Base-by-base conservation (phyloP, 768 basidiomycete genomes). In the Mycena kentingensis region DNA sequence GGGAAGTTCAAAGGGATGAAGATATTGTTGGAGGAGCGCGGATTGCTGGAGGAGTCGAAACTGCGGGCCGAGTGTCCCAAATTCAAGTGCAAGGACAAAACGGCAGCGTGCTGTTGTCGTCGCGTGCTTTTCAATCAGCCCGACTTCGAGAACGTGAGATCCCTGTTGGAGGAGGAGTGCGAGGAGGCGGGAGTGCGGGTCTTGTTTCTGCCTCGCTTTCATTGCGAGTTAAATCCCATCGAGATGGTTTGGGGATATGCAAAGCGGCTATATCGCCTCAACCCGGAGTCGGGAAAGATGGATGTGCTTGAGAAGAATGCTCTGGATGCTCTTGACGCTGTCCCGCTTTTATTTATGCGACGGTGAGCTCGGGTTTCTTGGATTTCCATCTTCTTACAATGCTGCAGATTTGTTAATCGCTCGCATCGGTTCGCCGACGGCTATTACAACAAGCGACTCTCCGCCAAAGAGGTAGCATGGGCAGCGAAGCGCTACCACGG, bases 1-100 rank as follows among this genome's bases (percentile, higher is more conserved):
- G 66, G 66, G 1, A 43, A 49, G 12, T 72, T 72, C 64, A 73
- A 71, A 38, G 68, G 71, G 2, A 72, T 73, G 71, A 57, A 54
- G 2, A 21, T 47, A 1, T 57, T 54, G 22, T 19, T 54, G 6
- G 28, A 42, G 31, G 53, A 54, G 38, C 38, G 48, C 1, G 38
- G 53, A n/a, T n/a, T n/a, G n/a, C n/a, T n/a, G n/a, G n/a, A n/a
- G n/a, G n/a, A n/a, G n/a, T n/a, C n/a, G n/a, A n/a, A 35, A 2
- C 44, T 64, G 2, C 42, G 43, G 8, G 51, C 54, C 1, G 43
- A 65, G 38, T 65, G 65, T 43, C 19, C 18, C 10, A 43, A 59
- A 10, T 70, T 69, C 47, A 55, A 66, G 27, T 72, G 70, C 51
- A 31, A 49, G 3, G 18, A 32, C 16, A 31, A n/a, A n/a, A n/a